These are phyloP conservation scores for Coemansia sp. DNA, from an alignment of 192 early-diverging fungal genomes.

Conservation along the genomic window DNA sequence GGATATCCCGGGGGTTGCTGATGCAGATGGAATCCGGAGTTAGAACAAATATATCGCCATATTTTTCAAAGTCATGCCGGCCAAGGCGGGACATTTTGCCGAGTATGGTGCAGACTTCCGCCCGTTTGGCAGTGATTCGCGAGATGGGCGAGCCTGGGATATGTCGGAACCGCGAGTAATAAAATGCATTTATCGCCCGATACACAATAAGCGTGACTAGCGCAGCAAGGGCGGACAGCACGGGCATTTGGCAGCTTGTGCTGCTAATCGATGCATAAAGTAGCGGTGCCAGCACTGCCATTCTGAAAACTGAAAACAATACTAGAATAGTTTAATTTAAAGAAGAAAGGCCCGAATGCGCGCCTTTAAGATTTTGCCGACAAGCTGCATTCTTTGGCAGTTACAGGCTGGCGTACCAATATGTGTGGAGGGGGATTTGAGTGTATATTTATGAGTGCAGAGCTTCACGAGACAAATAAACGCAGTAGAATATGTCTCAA, in stretches of 20 bases:
- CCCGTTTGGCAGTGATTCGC: slow-evolving; percentile 21
- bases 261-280: not conserved
- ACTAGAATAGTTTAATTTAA: not conserved
- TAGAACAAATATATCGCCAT: slow-evolving; percentile 34
- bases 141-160: slow-evolving; percentile 32
- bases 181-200: slow-evolving; percentile 13
- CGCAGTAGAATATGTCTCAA: no score
- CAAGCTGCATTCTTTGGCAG: not conserved
- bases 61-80: slow-evolving; percentile 17
- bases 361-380: not conserved
- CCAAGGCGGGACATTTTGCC: slow-evolving; percentile 32
- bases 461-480: no score
- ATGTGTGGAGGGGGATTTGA: not conserved
- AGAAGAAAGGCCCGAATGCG: not conserved
- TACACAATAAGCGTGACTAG: slow-evolving; percentile 1
- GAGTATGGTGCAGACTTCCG: slow-evolving; percentile 3
- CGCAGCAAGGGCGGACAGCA: not conserved
- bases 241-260: not conserved
- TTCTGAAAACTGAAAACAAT: not conserved
- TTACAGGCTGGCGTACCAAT: not conserved
- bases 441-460: no score
- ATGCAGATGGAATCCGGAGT: slow-evolving; percentile 24
- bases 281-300: slow-evolving; percentile 21
- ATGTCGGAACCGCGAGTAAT: slow-evolving; percentile 27
- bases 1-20: slow-evolving; percentile 33